A percentile compares a stretch with the other conserved stretches of the same genome.
These are phyloP conservation scores for Russula olivacea DNA, from an alignment of 768 basidiomycete species.

Conservation along the genomic window DNA sequence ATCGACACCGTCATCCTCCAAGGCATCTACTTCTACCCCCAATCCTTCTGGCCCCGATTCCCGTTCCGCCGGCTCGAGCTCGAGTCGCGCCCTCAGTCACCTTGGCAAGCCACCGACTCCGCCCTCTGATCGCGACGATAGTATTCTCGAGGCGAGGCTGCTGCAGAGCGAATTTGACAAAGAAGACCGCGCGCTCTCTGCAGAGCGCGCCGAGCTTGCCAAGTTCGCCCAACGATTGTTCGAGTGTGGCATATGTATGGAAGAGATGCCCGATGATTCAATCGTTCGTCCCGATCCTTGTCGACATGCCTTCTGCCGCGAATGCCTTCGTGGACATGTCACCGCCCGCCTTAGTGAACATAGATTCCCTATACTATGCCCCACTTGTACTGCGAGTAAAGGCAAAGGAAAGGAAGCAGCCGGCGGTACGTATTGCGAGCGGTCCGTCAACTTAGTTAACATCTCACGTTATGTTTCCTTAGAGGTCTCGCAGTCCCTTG, in stretches of 20 bases:
- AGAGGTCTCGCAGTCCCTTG: slow-evolving; percentile 39
- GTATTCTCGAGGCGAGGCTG: too few species aligned
- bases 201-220: slow-evolving; percentile 33
- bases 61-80: too few species aligned
- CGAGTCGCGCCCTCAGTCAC: too few species aligned
- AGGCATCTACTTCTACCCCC: too few species aligned
- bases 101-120: too few species aligned
- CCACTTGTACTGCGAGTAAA: slow-evolving; percentile 41
- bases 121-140: too few species aligned
- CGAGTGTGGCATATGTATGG: slow-evolving; percentile 53
- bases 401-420: slow-evolving; percentile 26
- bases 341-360: slow-evolving; percentile 44
- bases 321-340: slow-evolving; percentile 44
- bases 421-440: slow-evolving; percentile 30
- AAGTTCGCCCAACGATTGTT: slow-evolving; percentile 35
- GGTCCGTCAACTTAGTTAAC: not conserved
- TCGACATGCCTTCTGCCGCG: slow-evolving; percentile 48
- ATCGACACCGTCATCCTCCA: too few species aligned
- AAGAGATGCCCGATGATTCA: slow-evolving; percentile 40
- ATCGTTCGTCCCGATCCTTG: slow-evolving; percentile 43
- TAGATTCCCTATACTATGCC: slow-evolving; percentile 57
- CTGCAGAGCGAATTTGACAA: too few species aligned
- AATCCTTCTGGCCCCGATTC: too few species aligned
- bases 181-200: not conserved
- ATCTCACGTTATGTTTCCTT: not conserved